These are phyloP conservation scores for Vickermania ingenoplastis DNA, from an alignment of 208 protist species.

Conservation along the genomic window DNA sequence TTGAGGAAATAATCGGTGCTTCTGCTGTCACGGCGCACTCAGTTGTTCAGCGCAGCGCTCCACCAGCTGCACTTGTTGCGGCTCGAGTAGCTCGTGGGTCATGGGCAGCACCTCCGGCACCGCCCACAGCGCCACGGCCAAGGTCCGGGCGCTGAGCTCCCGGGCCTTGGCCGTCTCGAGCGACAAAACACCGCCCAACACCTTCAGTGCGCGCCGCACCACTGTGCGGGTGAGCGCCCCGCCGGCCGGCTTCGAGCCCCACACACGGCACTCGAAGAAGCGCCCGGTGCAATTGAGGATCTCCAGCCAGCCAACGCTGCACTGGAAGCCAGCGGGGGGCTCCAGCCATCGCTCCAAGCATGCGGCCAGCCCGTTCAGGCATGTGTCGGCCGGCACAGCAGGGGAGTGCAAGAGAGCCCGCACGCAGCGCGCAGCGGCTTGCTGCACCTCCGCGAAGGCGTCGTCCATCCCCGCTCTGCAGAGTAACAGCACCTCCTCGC, in stretches of 20 bases:
- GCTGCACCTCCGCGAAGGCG: conserved; percentile 60
- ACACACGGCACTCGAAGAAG: conserved; percentile 17
- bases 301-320: conserved; percentile 40
- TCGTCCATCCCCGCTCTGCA: conserved; percentile 62
- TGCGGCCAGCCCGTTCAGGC: conserved; percentile 28
- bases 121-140: conserved; percentile 10
- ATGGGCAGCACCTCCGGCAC: neutral
- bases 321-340: conserved; percentile 10
- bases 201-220: conserved; percentile 20
- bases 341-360: conserved; percentile 42
- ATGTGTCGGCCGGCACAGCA: conserved; percentile 21
- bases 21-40: neutral
- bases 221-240: conserved; percentile 20
- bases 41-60: neutral
- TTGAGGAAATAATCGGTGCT: no score
- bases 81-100: neutral
- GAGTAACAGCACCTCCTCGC: conserved; percentile 27
- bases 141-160: neutral
- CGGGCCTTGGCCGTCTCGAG: conserved; percentile 44
- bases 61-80: neutral
- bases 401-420: conserved; percentile 10
- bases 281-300: conserved; percentile 39
- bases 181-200: conserved; percentile 16
- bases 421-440: conserved; percentile 29
- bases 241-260: neutral